Conservation (phyloP, 2,329 filamentous ascomycete genomes). For the Botryotinia narcissicola region DNA sequence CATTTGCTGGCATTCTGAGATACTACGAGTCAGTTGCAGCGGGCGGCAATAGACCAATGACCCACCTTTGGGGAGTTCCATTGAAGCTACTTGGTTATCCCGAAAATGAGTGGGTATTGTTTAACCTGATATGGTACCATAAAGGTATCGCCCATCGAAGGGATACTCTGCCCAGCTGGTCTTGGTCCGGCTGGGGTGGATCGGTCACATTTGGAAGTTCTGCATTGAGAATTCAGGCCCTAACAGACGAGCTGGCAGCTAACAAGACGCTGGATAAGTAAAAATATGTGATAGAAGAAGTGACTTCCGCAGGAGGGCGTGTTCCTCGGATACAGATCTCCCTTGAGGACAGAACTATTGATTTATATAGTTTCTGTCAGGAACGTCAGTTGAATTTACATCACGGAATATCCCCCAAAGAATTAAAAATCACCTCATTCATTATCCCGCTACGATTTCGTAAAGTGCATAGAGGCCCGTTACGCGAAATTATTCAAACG, state of each 20-base stretch:
- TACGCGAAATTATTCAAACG: not conserved
- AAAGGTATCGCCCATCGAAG: not conserved
- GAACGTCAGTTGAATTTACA: not conserved
- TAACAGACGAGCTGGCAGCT: no score
- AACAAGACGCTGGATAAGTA: not conserved
- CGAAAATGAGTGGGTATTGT: not conserved
- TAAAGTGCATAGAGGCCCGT: no score
- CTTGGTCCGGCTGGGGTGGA: not conserved
- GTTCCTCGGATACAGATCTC: not conserved
- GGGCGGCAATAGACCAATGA: rapidly evolving
- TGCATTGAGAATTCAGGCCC: not conserved
- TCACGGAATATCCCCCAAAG: rapidly evolving
- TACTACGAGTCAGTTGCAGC: not conserved
- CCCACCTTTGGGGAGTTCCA: not conserved
- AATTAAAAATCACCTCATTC: not conserved
- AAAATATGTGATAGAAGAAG: not conserved
- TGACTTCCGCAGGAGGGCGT: not conserved
- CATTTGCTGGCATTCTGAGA: not conserved
- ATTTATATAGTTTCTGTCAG: not conserved
- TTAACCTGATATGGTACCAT: not conserved
- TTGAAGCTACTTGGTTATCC: not conserved
- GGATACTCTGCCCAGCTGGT: not conserved
- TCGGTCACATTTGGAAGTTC: rapidly evolving
- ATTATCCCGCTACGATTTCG: not conserved
- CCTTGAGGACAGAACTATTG: not conserved